Base-by-base conservation (phyloP, 2,329 filamentous ascomycete genomes). In the Zymoseptoria crescenta region DNA sequence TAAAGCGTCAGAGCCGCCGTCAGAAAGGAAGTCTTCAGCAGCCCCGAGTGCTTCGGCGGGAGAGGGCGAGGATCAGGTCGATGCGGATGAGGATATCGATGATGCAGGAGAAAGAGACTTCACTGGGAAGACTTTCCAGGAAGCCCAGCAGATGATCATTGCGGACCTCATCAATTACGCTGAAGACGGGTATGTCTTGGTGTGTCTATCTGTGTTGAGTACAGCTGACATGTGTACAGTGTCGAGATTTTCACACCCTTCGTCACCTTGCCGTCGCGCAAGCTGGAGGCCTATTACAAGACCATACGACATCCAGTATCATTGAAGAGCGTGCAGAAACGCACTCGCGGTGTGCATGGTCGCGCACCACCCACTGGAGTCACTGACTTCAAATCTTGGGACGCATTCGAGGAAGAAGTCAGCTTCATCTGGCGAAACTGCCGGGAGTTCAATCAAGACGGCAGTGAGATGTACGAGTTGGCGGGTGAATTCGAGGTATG, bases 361-460 rank as follows among this genome's bases (percentile, higher is more conserved):
- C 83, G 88, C 51, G 81, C 83, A 49, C 82, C 84, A 27, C 80
- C 83, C 6, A 80, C 81, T 2, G 78, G 76, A 9, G 71, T 75
- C 27, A 87, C 87, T 54, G 85, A 91, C 53, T 90, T 91, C 74
- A 92, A 90, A 72, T 88, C 79, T 55, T 96, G 92, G 92, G 81
- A 85, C 58, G 81, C 85, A 0, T 90, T 96, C 65, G 90, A 91
- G 71, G 86, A 91, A 56, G 88, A 89, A 68, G 81, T 89, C 10
- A 88, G 86, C 67, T 81, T 89, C 56, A 85, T 96, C 50, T 96
- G 92, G 92, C 82, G 81, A 54, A 96, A 96, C 73, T 91, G 91
- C 0, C 88, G 86, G 68, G 87, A 87, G 60, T 96, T 93, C 78
- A 96, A 96, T 66, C 90, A 96, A 73, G 91, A 96, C 70, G 89